Conservation (phyloP, 2,329 filamentous ascomycete species). For the Xylariaceae sp. region DNA sequence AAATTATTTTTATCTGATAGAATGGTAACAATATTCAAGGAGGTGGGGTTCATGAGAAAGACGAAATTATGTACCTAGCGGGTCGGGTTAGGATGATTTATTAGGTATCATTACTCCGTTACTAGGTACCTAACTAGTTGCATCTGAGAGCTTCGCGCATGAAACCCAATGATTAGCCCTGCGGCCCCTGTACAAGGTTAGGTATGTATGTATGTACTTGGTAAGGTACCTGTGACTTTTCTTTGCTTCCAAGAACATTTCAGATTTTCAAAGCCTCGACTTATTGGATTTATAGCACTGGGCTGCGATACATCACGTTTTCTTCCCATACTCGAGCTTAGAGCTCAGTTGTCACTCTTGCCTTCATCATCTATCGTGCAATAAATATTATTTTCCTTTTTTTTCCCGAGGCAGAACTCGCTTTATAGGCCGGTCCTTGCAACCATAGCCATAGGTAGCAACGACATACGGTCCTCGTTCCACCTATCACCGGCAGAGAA, state of each 20-base stretch:
- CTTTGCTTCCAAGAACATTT: constrained; percentile 19
- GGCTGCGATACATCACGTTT: constrained; percentile 20
- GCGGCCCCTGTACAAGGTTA: constrained; percentile 14
- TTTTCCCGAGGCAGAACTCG: constrained; percentile 5
- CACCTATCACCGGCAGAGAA: constrained; percentile 9
- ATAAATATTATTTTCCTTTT: neutral
- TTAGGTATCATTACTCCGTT: too few relatives aligned
- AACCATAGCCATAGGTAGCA: constrained; percentile 9
- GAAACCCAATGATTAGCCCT: constrained; percentile 25
- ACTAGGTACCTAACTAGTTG: neutral
- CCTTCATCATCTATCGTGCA: constrained; percentile 2
- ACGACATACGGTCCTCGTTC: constrained; percentile 8
- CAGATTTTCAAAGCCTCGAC: constrained; percentile 21
- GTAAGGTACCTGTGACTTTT: constrained; percentile 1
- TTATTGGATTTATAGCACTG: constrained; percentile 13
- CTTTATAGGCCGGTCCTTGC: constrained; percentile 12
- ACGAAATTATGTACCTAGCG: neutral
- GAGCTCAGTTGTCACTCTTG: constrained; percentile 5
- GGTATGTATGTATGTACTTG: constrained; percentile 8
- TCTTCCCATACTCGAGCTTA: constrained; percentile 8
- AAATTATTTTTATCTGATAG: too few relatives aligned
- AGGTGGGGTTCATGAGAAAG: neutral
- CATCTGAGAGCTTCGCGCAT: constrained; percentile 5
- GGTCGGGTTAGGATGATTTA: neutral
- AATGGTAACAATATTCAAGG: neutral